phyloP scores from a whole-genome alignment of 164 flowering plant species.

The Piper betle region DNA sequence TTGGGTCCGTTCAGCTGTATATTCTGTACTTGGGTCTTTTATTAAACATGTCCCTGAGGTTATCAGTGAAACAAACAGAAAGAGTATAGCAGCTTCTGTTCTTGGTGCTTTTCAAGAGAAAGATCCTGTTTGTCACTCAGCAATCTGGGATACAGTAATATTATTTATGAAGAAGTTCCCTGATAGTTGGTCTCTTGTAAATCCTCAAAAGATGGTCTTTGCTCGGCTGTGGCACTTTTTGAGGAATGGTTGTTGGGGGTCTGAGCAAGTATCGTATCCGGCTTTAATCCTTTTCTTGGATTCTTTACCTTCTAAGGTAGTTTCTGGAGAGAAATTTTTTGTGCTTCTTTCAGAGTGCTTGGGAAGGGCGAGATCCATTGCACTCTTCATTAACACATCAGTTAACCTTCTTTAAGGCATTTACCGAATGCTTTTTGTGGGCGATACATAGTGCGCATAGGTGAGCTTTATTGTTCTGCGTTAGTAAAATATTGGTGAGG shows the following conservation, averaged over 20 bases:
- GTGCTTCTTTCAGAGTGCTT: constrained; percentile 57
- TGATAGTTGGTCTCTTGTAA: constrained; percentile 47
- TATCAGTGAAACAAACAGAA: constrained; percentile 54
- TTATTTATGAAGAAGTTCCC: constrained; percentile 62
- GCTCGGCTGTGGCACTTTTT: constrained; percentile 70
- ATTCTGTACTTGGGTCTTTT: constrained; percentile 55
- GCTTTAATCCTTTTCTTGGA: constrained; percentile 54
- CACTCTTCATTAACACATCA: constrained; percentile 34
- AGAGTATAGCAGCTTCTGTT: constrained; percentile 39
- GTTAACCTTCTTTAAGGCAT: constrained; percentile 45
- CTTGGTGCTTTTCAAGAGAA: constrained; percentile 92
- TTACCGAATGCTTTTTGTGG: constrained; percentile 80
- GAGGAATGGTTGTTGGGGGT: constrained; percentile 88
- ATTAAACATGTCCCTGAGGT: constrained; percentile 53
- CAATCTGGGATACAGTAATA: constrained; percentile 83
- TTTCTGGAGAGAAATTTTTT: constrained; percentile 45
- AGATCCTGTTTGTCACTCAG: constrained; percentile 71
- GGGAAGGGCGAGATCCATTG: constrained; percentile 64
- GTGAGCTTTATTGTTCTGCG: constrained; percentile 19
- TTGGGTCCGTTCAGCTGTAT: constrained; percentile 63
- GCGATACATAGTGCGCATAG: constrained; percentile 56
- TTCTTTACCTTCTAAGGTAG: constrained; percentile 37
- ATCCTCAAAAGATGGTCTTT: constrained; percentile 48
- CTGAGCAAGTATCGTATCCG: constrained; percentile 81
- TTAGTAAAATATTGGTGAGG: neutral